These are phyloP conservation scores for Moniliophthora roreri DNA, from an alignment of 1,284 basidiomycete genomes.

Conservation along the genomic window DNA sequence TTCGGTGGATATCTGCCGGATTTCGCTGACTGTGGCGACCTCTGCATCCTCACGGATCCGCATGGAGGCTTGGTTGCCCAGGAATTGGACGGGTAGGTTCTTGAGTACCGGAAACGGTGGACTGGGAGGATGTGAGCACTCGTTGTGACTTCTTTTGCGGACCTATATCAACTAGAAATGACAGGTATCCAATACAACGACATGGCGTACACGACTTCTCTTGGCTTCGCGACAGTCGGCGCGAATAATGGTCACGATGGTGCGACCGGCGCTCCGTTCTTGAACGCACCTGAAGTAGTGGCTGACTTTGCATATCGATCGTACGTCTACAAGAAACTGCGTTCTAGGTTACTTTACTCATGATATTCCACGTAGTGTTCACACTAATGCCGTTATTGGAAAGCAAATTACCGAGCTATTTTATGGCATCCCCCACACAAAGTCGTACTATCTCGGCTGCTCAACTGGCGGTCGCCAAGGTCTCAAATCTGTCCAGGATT, in stretches of 20 bases:
- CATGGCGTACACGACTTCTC: conserved; percentile 6
- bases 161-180: too few relatives aligned
- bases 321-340: conserved; percentile 1
- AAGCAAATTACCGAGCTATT: conserved; percentile 17
- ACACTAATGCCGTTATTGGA: conserved; percentile 14
- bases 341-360: not conserved
- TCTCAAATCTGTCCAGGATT: conserved; percentile 16
- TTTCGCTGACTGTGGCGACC: conserved; percentile 11
- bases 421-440: conserved; percentile 12
- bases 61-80: conserved; percentile 16
- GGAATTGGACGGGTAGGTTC: conserved; percentile 15
- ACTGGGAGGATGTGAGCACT: conserved; percentile 10
- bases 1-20: conserved; percentile 11
- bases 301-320: conserved; percentile 13
- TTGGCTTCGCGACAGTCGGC: conserved; percentile 13
- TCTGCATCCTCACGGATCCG: conserved; percentile 7
- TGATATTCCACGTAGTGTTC: conserved; percentile 5
- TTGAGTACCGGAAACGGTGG: conserved; percentile 15
- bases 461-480: conserved; percentile 22
- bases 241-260: conserved; percentile 15
- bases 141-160: not conserved
- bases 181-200: conserved; percentile 11
- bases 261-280: conserved; percentile 10
- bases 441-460: conserved; percentile 22
- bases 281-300: conserved; percentile 8